Evolutionary conservation across 2,329 filamentous ascomycete genomes (phyloP), one percentile per base, ranked within the genome.

Genomic region (Colletotrichum sp.): DNA sequence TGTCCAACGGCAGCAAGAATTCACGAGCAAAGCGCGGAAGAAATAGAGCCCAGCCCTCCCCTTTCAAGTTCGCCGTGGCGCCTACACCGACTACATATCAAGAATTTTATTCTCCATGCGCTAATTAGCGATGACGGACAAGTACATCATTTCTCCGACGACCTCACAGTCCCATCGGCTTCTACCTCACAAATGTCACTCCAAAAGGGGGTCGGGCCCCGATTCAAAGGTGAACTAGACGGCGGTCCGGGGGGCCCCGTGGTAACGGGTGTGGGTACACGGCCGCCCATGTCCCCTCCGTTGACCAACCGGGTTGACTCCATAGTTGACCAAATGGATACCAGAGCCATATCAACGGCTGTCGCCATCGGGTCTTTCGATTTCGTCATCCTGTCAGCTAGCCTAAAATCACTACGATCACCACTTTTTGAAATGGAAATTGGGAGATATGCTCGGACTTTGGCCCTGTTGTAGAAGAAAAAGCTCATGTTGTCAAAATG

Each of bases 281-380:
- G 43, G 62, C 24, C 61, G 62, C 31, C 55, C 13, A 24, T 33
- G 29, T 27, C 31, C 62, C 67, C 29, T 33, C 33, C 24, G 21
- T 51, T 36, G 27, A 31, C 70, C 70, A 73, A 70, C 70, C 70
- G 70, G 66, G 59, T 64, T 54, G 27, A 24, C 21, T 73, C 55
- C 54, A 61, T 54, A 68, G 29, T 24, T n/a, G 34, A 33, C 16
- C 15, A 21, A 31, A 65, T 57, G 65, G 54, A 15, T 34, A 12
- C 43, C 15, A 27, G 8, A 21, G 63, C 61, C 15, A 38, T n/a
- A 43, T n/a, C 9, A 36, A 67, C 38, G 33, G 36, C 34, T 57
- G 27, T 73, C 71, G 71, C 68, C 70, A 73, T 71, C 57, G 43
- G 38, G 16, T 43, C 55, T 66, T 38, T 29, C 27, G 68, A 71